phyloP scores from a whole-genome alignment of 2,329 filamentous ascomycete species.

The Orbilia javanica region DNA sequence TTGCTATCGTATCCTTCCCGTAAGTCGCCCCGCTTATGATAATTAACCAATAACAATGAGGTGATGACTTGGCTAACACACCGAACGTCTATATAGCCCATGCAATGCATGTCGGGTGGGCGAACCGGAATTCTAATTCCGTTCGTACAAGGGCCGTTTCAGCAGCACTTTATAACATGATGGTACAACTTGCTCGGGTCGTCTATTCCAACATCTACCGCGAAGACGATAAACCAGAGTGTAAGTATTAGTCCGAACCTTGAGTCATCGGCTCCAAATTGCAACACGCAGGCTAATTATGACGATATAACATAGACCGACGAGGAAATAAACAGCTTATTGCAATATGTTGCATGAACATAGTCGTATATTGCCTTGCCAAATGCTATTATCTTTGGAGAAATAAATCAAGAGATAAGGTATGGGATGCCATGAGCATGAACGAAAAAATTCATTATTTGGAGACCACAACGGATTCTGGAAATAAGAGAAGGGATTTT shows the following conservation, averaged over 20 bases:
- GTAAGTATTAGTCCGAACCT: constrained; percentile 22
- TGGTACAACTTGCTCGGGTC: constrained; percentile 65
- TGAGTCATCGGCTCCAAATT: too few relatives aligned
- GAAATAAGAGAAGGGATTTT: constrained; percentile 68
- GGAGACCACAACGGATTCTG: constrained; percentile 65
- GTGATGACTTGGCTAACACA: neutral
- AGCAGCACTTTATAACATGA: constrained; percentile 74
- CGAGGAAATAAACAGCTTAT: constrained; percentile 71
- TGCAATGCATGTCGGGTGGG: constrained; percentile 73
- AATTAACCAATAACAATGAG: neutral
- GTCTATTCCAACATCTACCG: constrained; percentile 68
- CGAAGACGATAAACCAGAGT: constrained; percentile 70
- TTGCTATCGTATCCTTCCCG: constrained; percentile 71
- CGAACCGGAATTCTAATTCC: constrained; percentile 73
- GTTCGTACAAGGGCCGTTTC: constrained; percentile 74
- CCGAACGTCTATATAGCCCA: constrained; percentile 65
- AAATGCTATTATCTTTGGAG: constrained; percentile 71
- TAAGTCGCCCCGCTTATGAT: constrained; percentile 64
- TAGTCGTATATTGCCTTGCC: constrained; percentile 68
- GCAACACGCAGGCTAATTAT: neutral
- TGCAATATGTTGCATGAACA: constrained; percentile 68
- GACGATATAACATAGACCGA: constrained; percentile 63
- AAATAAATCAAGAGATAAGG: constrained; percentile 67
- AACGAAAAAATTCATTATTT: constrained; percentile 70
- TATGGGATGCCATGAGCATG: constrained; percentile 69